Evolutionary conservation across 192 early-diverging fungal species (phyloP), one percentile per base, ranked within the genome.

Genomic region (Coemansia biformis): DNA sequence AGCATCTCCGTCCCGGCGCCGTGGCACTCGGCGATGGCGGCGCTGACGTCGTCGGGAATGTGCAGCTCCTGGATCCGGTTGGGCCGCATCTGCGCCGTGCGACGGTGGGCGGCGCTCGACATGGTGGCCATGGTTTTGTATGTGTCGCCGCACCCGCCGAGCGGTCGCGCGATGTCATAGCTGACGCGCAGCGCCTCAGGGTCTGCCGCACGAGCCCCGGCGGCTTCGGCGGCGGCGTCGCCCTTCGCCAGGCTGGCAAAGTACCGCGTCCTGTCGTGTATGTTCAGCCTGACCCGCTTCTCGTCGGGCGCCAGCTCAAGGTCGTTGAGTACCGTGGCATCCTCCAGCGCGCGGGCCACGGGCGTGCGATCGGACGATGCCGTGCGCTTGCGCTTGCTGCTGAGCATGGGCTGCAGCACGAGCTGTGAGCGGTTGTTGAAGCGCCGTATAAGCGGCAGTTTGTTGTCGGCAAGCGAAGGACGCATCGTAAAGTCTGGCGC

Each of bases 341-440:
- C 52, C 33, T 75, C 76, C 4, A 83, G 52, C 31, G 63, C 63
- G 28, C 71, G 69, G 53, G 81, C 64, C 1, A 29, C 54, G 0
- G 40, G 26, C 1, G 15, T 38, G 24, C 47, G 43, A 13, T 46
- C 50, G 3, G 3, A 6, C 6, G 38, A 22, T 2, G 41, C 21
- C 39, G 40, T 28, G n/a, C 38, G 31, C 43, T 43, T 46, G 39
- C 48, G 58, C 48, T 72, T 66, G 46, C 46, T 60, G 34, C 28
- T 69, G 6, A 55, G 36, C 11, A 70, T 73, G 46, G 80, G 64
- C 19, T 63, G 46, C 45, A 98, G 59, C 3, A 96, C 86, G 6
- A 84, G 70, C 59, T 85, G 80, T 4, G 90, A 89, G 48, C 94
- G 92, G 36, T 88, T 83, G 54, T 98, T 98, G 57, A 92, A 91